A percentile compares a stretch with the other conserved stretches of the same genome.
Evolutionary conservation across 2,329 filamentous ascomycete genomes (phyloP).

Genomic region (Arthroderma uncinatum): DNA sequence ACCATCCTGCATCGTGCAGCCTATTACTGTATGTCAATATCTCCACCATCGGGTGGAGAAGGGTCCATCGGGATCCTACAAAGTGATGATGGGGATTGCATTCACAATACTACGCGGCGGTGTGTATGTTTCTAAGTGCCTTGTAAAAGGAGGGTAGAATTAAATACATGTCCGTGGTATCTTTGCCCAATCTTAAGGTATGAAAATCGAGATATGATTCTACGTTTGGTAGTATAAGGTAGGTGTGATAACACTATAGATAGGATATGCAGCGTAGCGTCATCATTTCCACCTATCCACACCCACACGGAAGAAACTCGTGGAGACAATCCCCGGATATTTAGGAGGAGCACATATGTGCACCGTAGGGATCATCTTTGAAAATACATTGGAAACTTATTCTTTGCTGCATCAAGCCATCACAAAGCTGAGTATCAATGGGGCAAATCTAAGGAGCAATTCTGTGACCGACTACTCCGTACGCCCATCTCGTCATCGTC

Average conservation of each 20-base stretch:
- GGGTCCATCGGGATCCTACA: neutral
- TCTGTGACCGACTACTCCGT: neutral
- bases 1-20: neutral
- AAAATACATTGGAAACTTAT: neutral
- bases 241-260: neutral
- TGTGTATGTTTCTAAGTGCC: neutral
- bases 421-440: neutral
- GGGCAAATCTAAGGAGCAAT: neutral
- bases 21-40: neutral
- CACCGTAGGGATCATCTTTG: too few relatives aligned
- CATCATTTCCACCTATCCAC: neutral
- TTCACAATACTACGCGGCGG: neutral
- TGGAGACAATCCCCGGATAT: neutral
- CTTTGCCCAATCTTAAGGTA: neutral
- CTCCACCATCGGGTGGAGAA: neutral
- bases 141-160: neutral
- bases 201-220: neutral
- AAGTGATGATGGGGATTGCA: neutral
- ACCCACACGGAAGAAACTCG: neutral
- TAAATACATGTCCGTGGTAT: neutral
- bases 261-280: neutral
- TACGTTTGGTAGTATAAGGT: neutral
- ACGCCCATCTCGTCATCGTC: too few relatives aligned
- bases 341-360: neutral
- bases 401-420: neutral